Base-by-base conservation (phyloP, 345 rosid genomes). In the Citrus inodora region DNA sequence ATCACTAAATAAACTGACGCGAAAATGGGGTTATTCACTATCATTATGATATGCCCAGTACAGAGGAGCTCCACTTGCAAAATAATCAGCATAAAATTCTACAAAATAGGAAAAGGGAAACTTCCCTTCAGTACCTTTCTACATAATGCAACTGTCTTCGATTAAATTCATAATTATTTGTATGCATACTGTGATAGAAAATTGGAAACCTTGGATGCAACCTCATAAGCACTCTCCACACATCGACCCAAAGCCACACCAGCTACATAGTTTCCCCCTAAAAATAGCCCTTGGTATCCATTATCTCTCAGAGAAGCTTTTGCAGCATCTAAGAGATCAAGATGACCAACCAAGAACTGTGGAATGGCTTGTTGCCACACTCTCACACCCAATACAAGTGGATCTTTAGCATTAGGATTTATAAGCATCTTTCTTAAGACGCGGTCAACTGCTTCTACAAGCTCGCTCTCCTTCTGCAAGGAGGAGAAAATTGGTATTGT, bases 311-410 rank as follows among this genome's bases (percentile, higher is more conserved):
- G 83, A 32, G 90, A 90, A 67, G 83, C 62, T 87, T 89, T 91
- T 74, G 94, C 93, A 2, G 86, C 53, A 73, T 91, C 94, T 28
- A 93, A 87, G 77, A 86, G 76, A 79, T 89, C 97, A 38, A 92
- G 80, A 83, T 95, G 98, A 78, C 98, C 99, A 22, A 92, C 86
- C 84, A 90, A 82, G 81, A 96, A 96, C 81, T 96, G 97, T 22
- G 99, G 98, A 82, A 94, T 96, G 82, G 99, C 97, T 86, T 88
- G 93, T 40, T 94, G 97, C 97, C 98, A 96, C 16, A 91, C 90
- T 76, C 88, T 88, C 48, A 91, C 97, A 38, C 98, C 97, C 42
- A 92, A 80, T 51, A 69, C 82, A 46, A 90, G 70, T 58, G 99
- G 99, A 35, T 92, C 97, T 83, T 83, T 87, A 1, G 98, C 90